Conservation (phyloP, 2,329 filamentous ascomycete species). For the Ophiostoma sp. region DNA sequence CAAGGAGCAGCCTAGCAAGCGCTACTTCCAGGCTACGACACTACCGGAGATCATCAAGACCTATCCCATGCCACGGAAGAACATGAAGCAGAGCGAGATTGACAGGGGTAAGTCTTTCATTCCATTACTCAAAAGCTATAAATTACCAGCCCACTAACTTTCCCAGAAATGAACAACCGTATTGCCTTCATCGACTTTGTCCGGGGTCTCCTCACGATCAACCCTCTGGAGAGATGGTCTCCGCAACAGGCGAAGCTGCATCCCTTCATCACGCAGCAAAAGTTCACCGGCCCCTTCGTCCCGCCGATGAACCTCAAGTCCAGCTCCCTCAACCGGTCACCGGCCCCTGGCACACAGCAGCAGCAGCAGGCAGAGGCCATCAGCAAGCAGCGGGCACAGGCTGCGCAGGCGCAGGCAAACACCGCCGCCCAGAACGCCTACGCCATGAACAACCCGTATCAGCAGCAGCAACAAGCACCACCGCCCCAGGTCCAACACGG, state of each 20-base stretch:
- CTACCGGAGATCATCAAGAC: slow-evolving; percentile 96
- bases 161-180: slow-evolving; percentile 93
- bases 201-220: slow-evolving; percentile 86
- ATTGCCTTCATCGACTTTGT: slow-evolving; percentile 98
- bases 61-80: slow-evolving; percentile 97
- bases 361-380: slow-evolving; percentile 93
- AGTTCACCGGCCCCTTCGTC: slow-evolving; percentile 93
- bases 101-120: slow-evolving; percentile 71
- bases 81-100: slow-evolving; percentile 97
- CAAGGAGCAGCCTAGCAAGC: slow-evolving; percentile 99
- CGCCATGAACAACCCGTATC: slow-evolving; percentile 52
- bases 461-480: slow-evolving; percentile 39
- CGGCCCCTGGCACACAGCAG: slow-evolving; percentile 89
- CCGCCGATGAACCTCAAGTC: slow-evolving; percentile 96
- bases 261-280: slow-evolving; percentile 97
- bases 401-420: slow-evolving; percentile 69
- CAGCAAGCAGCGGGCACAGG: slow-evolving; percentile 85
- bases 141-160: background rate
- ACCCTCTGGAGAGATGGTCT: slow-evolving; percentile 94
- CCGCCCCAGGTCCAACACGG: slow-evolving; percentile 33
- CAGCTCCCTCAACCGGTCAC: slow-evolving; percentile 79
- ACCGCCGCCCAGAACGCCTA: slow-evolving; percentile 69
- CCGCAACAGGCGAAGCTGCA: slow-evolving; percentile 96
- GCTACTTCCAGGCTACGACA: slow-evolving; percentile 94
- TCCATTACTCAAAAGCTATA: background rate